Evolutionary conservation across 2,329 filamentous ascomycete genomes (phyloP).

Genomic region (Cercospora citrullina): DNA sequence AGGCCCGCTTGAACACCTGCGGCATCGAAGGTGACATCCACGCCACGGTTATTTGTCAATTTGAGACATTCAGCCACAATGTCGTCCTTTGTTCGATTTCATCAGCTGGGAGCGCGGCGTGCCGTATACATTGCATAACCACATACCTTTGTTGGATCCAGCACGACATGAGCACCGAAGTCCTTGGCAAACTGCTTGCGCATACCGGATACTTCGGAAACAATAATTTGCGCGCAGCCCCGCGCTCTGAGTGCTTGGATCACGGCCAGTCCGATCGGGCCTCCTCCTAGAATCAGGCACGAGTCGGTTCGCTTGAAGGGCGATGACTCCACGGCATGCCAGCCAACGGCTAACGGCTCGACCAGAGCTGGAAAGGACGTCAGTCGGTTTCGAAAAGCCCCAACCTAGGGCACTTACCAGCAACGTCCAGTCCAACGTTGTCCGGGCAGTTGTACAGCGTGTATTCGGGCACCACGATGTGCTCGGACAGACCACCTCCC

Average conservation of each 20-base stretch:
- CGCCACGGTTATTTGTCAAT: slow-evolving; percentile 49
- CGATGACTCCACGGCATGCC: slow-evolving; percentile 56
- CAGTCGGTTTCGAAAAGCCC: background rate
- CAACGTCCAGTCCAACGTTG: slow-evolving; percentile 54
- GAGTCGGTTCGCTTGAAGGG: slow-evolving; percentile 50
- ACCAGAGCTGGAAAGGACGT: slow-evolving; percentile 47
- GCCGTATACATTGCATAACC: slow-evolving; percentile 32
- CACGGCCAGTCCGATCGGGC: slow-evolving; percentile 55
- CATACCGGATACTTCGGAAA: slow-evolving; percentile 52
- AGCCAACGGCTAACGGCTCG: slow-evolving; percentile 57
- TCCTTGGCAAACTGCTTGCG: slow-evolving; percentile 52
- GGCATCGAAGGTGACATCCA: slow-evolving; percentile 54
- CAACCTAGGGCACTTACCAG: slow-evolving; percentile 35
- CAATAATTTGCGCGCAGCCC: slow-evolving; percentile 53
- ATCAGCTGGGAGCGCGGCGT: slow-evolving; percentile 42
- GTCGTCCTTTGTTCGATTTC: slow-evolving; percentile 52
- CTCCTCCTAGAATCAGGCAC: slow-evolving; percentile 54
- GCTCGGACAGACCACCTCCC: slow-evolving; percentile 55
- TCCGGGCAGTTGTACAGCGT: slow-evolving; percentile 52
- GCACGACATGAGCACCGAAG: slow-evolving; percentile 55
- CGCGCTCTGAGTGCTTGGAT: slow-evolving; percentile 49
- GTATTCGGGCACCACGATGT: slow-evolving; percentile 52
- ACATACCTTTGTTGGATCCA: slow-evolving; percentile 52
- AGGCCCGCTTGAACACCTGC: slow-evolving; percentile 55
- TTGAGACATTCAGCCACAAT: slow-evolving; percentile 47